These are phyloP conservation scores for Gossypium davidsonii DNA, from an alignment of 441 rosid genomes.

Conservation along the genomic window DNA sequence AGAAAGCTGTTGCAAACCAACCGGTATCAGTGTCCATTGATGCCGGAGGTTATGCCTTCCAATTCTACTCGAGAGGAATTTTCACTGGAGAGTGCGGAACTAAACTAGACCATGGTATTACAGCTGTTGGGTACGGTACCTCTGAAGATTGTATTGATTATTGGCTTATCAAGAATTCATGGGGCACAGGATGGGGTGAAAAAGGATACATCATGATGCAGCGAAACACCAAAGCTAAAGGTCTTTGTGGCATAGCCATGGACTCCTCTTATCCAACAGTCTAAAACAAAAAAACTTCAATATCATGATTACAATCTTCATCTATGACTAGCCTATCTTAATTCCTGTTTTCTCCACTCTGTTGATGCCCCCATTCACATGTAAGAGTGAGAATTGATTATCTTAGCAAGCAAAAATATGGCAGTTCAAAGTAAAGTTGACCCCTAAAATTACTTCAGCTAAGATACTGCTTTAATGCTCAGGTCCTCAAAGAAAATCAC, in stretches of 20 bases:
- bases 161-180: constrained; percentile 8
- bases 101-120: constrained; percentile 1
- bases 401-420: not conserved
- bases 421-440: not conserved
- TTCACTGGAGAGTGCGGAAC: not conserved
- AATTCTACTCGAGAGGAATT: not conserved
- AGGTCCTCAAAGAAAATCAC: not conserved
- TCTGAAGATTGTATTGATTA: not conserved
- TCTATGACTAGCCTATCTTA: not conserved
- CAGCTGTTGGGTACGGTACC: not conserved
- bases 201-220: constrained; percentile 5
- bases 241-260: constrained; percentile 12
- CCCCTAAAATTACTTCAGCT: not conserved
- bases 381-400: not conserved
- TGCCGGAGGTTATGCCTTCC: constrained; percentile 12
- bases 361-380: not conserved
- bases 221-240: not conserved
- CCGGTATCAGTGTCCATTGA: constrained; percentile 12
- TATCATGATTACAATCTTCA: not conserved
- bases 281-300: not conserved
- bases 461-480: not conserved
- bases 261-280: not conserved
- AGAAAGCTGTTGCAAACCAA: constrained; percentile 7
- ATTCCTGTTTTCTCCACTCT: not conserved
- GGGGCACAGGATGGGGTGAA: constrained; percentile 4